phyloP scores from a whole-genome alignment of 305 asterid species.

The Rubia peregrina region DNA sequence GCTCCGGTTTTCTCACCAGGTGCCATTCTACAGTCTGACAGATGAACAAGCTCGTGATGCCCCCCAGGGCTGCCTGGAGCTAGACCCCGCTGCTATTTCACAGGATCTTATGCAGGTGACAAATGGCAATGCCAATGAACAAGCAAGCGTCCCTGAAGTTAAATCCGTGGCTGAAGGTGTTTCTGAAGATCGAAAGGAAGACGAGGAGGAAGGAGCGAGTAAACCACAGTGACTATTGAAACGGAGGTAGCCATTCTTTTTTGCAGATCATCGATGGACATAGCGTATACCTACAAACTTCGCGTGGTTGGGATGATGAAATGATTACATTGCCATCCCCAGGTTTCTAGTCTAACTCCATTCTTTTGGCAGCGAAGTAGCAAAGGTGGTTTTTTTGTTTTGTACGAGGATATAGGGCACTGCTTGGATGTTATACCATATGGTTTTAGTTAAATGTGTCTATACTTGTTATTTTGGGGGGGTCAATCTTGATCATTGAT shows the following conservation, averaged over 20 bases:
- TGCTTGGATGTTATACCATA: not conserved
- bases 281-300: not conserved
- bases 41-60: conserved; percentile 54
- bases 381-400: not conserved
- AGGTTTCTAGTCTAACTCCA: conserved; percentile 10
- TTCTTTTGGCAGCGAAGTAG: conserved; percentile 9
- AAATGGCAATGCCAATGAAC: conserved; percentile 19
- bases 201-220: conserved; percentile 14
- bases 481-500: not conserved
- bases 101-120: conserved; percentile 60
- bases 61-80: conserved; percentile 75
- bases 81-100: conserved; percentile 89
- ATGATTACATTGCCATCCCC: not conserved
- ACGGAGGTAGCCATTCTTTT: not conserved
- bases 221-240: not conserved
- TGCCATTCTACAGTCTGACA: conserved; percentile 51
- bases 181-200: conserved; percentile 16
- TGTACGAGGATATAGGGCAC: conserved; percentile 1
- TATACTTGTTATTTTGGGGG: conserved; percentile 1
- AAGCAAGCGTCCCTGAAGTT: conserved; percentile 16
- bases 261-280: not conserved
- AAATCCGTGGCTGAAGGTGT: conserved; percentile 19
- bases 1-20: conserved; percentile 81
- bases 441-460: not conserved
- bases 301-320: not conserved